Evolutionary conservation across 495 filamentous ascomycete genomes (phyloP).

Genomic region (Neurospora sp.): DNA sequence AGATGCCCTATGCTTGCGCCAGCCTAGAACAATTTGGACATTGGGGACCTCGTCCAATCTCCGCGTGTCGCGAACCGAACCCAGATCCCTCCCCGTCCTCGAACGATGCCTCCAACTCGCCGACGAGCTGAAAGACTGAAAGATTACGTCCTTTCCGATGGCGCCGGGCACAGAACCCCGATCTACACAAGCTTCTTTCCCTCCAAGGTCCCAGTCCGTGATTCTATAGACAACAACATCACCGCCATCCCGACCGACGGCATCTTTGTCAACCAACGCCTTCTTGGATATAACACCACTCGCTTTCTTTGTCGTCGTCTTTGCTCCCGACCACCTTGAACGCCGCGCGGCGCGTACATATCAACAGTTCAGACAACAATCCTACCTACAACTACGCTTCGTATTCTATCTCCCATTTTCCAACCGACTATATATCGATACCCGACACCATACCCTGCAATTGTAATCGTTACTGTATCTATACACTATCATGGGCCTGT

Average conservation of each 20-base stretch:
- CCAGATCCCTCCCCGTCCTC: not conserved
- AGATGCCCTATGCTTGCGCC: not conserved
- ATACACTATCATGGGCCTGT: constrained; percentile 3
- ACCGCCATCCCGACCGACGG: not conserved
- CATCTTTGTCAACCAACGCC: not conserved
- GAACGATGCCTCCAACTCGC: not conserved
- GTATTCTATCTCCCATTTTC: not conserved
- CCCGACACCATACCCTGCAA: not conserved
- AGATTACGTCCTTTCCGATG: not conserved
- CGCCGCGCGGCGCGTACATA: not conserved
- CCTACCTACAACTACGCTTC: not conserved
- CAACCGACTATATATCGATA: not conserved
- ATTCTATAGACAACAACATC: not conserved
- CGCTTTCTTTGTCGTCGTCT: not conserved
- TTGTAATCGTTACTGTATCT: not conserved
- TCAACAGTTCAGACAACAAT: not conserved
- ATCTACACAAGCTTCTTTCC: not conserved
- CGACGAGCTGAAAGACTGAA: not conserved
- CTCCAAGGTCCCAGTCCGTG: not conserved
- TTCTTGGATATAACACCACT: not conserved
- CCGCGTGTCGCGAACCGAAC: not conserved
- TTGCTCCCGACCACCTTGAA: not conserved
- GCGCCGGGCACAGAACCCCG: not conserved
- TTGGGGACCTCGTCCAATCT: not conserved
- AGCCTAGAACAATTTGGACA: not conserved